Base-by-base conservation (phyloP, 2,329 filamentous ascomycete species). In the Pochonia chlamydosporia region DNA sequence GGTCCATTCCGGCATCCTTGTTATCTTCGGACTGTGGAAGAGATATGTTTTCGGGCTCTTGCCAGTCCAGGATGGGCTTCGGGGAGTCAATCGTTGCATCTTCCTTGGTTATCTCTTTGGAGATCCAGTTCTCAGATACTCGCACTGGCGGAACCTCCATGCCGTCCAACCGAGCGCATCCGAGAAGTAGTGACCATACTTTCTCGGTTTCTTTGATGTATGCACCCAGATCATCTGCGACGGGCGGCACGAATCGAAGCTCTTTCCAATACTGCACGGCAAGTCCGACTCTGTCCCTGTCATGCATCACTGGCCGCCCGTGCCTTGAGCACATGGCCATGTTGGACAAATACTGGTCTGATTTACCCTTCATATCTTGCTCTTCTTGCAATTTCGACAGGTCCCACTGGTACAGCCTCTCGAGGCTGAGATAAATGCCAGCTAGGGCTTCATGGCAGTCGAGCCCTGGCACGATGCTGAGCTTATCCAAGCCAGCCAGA, bases 231-330 rank as follows among this genome's bases (percentile, higher is more conserved):
- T 65, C 61, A 40, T 65, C 63, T 40, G 55, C 63, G 2, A 57
- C 60, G 5, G 64, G 63, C 3, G 61, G 65, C 14, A 80, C 63
- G 40, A 76, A 71, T 40, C 78, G 73, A 47, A 73, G 70, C 55
- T 84, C 76, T 63, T 81, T 84, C 88, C 88, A 93, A 62, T 92
- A 95, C 53, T 89, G 84, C 33, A 93, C 57, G 42, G 78, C 81
- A 47, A 92, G 67, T 1, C 89, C 89, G 23, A 92, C 69, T 43
- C 76, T 78, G 20, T 76, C 75, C 43, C 81, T 73, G 13, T 76
- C 75, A 64, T 93, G 86, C 77, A 92, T 85, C 25, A 75, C 69
- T 0, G 88, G 87, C 25, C 74, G 74, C 2, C 88, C 88, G 60
- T 86, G 85, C 52, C 76, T 81, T 48, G 78, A 79, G 60, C 85